Conservation (phyloP, 1,139 yeast species). For the Sugiyamaella castrensis region DNA sequence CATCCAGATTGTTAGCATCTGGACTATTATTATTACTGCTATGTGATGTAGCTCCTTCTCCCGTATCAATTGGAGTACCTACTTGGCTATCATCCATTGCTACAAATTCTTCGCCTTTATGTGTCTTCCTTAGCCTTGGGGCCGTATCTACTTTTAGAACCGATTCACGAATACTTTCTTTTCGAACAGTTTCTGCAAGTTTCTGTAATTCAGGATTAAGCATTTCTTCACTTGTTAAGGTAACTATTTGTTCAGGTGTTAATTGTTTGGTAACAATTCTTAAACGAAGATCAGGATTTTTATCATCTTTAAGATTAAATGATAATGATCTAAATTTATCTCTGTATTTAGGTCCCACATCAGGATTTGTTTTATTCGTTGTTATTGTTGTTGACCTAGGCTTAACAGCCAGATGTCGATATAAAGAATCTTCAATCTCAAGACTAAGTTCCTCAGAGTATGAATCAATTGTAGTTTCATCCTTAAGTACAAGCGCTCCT, state of each 20-base stretch:
- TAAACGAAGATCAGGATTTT: slow-evolving; percentile 47
- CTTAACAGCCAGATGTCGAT: slow-evolving; percentile 37
- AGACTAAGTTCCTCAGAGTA: slow-evolving; percentile 42
- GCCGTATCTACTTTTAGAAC: slow-evolving; percentile 55
- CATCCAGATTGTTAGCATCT: slow-evolving; percentile 29
- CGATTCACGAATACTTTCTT: slow-evolving; percentile 61
- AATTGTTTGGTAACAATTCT: slow-evolving; percentile 50
- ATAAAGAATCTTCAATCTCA: slow-evolving; percentile 43
- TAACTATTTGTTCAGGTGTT: slow-evolving; percentile 51
- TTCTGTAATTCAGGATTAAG: slow-evolving; percentile 69
- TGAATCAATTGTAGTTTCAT: slow-evolving; percentile 43
- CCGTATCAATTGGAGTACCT: slow-evolving; percentile 1
- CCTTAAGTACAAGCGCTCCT: slow-evolving; percentile 29
- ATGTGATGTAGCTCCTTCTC: not conserved
- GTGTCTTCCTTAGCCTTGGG: slow-evolving; percentile 71
- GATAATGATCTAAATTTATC: slow-evolving; percentile 54
- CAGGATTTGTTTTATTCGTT: slow-evolving; percentile 19
- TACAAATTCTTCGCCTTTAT: slow-evolving; percentile 85
- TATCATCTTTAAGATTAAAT: slow-evolving; percentile 52
- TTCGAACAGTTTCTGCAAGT: slow-evolving; percentile 69
- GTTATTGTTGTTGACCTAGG: slow-evolving; percentile 6
- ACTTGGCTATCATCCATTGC: slow-evolving; percentile 41
- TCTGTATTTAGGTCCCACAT: slow-evolving; percentile 47
- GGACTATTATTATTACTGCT: slow-evolving; percentile 4
- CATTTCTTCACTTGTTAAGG: slow-evolving; percentile 60